A percentile compares a stretch with the other conserved stretches of the same genome.
These are phyloP conservation scores for Pulveroboletus frians DNA, from an alignment of 768 basidiomycete genomes.

Conservation along the genomic window DNA sequence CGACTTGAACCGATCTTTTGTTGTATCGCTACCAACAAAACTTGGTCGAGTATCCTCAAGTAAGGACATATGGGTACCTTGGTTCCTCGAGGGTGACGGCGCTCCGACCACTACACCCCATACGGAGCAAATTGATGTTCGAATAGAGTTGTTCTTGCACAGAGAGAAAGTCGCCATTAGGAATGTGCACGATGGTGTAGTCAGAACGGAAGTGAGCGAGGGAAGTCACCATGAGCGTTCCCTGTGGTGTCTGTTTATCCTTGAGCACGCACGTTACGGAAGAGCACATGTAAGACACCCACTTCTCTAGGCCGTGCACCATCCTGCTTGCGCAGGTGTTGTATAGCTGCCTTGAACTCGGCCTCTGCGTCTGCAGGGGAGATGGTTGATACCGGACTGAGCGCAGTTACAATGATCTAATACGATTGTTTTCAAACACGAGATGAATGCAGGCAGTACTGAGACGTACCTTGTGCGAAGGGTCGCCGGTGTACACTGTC, in stretches of 20 bases:
- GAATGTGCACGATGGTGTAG: constrained; percentile 78
- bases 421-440: constrained; percentile 12
- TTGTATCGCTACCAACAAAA: constrained; percentile 52
- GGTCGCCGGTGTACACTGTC: constrained; percentile 73
- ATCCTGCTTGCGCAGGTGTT: constrained; percentile 54
- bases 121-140: constrained; percentile 79
- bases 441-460: neutral
- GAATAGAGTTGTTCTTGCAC: constrained; percentile 65
- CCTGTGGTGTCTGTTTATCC: constrained; percentile 49
- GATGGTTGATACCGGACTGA: constrained; percentile 43
- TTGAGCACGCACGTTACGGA: constrained; percentile 4
- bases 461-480: constrained; percentile 52
- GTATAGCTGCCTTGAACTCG: constrained; percentile 60
- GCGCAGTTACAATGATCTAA: constrained; percentile 57
- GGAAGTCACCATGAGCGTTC: constrained; percentile 74
- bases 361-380: constrained; percentile 39
- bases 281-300: constrained; percentile 6
- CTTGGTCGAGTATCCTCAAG: constrained; percentile 6
- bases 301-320: constrained; percentile 73
- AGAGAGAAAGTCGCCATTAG: constrained; percentile 57
- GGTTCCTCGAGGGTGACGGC: constrained; percentile 77
- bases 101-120: constrained; percentile 76
- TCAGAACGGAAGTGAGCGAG: constrained; percentile 85
- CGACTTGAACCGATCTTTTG: constrained; percentile 74
- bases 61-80: constrained; percentile 34